Percentiles rank a stretch among this genome's conserved stretches.
phyloP scores from a whole-genome alignment of 2,329 filamentous ascomycete species.

The Penicillium sp. region DNA sequence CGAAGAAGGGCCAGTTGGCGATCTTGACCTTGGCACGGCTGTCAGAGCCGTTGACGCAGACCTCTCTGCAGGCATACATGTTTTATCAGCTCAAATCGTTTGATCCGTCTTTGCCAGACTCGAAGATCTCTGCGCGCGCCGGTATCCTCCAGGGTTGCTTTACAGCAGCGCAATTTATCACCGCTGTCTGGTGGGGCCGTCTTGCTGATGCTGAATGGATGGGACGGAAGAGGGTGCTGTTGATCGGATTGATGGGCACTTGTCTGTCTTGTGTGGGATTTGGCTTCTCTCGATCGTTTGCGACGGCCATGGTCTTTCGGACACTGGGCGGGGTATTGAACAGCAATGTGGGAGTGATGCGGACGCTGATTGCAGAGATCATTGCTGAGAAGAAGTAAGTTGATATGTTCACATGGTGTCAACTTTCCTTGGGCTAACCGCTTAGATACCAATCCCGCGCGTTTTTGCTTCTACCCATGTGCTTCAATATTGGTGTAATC shows the following conservation, averaged over 20 bases:
- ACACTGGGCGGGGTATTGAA: constrained; percentile 67
- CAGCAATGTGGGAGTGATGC: constrained; percentile 72
- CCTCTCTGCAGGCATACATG: constrained; percentile 74
- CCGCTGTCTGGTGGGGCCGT: constrained; percentile 78
- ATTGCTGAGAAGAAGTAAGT: constrained; percentile 66
- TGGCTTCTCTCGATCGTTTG: constrained; percentile 66
- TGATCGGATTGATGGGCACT: constrained; percentile 74
- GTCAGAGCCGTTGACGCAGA: constrained; percentile 79
- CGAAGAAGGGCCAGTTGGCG: constrained; percentile 72
- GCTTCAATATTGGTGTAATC: constrained; percentile 66
- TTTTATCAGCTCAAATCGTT: constrained; percentile 89
- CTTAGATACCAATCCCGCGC: constrained; percentile 51
- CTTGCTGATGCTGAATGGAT: constrained; percentile 63
- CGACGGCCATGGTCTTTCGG: constrained; percentile 63
- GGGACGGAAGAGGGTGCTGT: constrained; percentile 74
- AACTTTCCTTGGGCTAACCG: background rate
- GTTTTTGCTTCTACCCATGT: constrained; percentile 64
- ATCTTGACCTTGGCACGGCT: constrained; percentile 76
- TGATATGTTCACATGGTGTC: background rate
- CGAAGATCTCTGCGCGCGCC: constrained; percentile 71
- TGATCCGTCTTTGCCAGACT: constrained; percentile 56
- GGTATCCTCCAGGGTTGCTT: constrained; percentile 78
- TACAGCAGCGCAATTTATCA: constrained; percentile 77
- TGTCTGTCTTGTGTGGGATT: constrained; percentile 66
- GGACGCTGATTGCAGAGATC: constrained; percentile 72